Evolutionary conservation across 2,329 filamentous ascomycete species (phyloP).

Genomic region (Calonectria honghensis): DNA sequence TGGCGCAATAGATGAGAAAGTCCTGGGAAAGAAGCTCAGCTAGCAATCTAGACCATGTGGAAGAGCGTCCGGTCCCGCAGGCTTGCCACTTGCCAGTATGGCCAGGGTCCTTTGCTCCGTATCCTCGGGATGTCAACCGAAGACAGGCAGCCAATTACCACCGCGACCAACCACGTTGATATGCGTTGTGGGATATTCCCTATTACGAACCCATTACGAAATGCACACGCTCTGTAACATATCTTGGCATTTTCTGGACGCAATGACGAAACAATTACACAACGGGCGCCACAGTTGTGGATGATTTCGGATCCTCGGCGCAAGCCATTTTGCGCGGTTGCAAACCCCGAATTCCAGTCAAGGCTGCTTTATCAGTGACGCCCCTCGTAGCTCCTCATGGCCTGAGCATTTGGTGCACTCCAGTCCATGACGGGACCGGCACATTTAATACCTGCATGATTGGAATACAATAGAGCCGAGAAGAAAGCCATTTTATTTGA

Average conservation of each 20-base stretch:
- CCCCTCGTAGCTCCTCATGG: too few relatives aligned
- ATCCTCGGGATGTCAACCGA: background rate
- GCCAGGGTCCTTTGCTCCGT: too few relatives aligned
- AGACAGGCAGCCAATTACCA: background rate
- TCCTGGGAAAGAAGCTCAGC: background rate
- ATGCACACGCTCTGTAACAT: background rate
- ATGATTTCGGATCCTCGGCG: background rate
- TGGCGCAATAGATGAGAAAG: background rate
- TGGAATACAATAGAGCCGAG: too few relatives aligned
- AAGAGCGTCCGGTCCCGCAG: background rate
- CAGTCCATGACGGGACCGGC: too few relatives aligned
- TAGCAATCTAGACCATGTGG: background rate
- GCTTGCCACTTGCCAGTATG: background rate
- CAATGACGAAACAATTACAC: background rate
- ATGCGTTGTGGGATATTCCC: background rate
- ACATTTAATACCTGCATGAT: too few relatives aligned
- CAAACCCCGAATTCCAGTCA: background rate
- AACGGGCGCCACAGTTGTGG: background rate
- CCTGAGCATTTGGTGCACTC: too few relatives aligned
- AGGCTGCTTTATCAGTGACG: background rate
- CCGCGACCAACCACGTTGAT: background rate
- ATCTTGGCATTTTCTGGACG: background rate
- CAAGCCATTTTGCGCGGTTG: background rate
- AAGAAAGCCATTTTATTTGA: too few relatives aligned
- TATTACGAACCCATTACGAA: background rate